Base-by-base conservation (phyloP, 495 filamentous ascomycete species). In the Penicillium goetzii region DNA sequence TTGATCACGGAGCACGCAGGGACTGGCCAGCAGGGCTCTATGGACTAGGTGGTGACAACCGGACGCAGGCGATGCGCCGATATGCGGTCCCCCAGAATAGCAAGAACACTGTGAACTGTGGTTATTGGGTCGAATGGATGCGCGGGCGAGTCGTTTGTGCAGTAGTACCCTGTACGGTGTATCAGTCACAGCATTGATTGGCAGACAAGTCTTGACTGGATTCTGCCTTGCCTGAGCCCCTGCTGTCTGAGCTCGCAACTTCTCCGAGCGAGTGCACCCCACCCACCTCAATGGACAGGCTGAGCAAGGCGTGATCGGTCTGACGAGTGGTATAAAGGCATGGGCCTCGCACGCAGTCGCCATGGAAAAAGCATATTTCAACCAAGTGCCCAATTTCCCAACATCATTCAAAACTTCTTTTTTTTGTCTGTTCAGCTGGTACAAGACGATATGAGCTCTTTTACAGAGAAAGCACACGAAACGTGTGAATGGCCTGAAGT, bases 181-280 rank as follows among this genome's bases (percentile, higher is more conserved):
- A 36, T 63, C 30, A 17, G 45, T 49, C 23, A 32, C 49, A 11
- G 55, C 58, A 25, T 50, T 45, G 45, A 63, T 63, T 53, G 19
- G 55, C 10, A 58, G 61, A 45, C 15, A 63, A 54, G 25, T 47
- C 61, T 63, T 25, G 34, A 52, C 61, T 57, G n/a, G 34, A 63
- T 58, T 14, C 53, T 21, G 58, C 50, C 61, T 14, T 53, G 17
- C 43, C 38, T 5, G 41, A 26, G 28, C 30, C 25, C 47, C 58
- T 52, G 17, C 55, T 15, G 21, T 58, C 54, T 63, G 5, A 63
- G 45, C 17, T 52, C 58, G 10, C 32, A 47, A 43, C 34, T n/a
- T 47, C 5, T 40, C 52, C 21, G 3, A 47, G 19, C 36, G 59
- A 41, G 32, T 32, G n/a, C n/a, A n/a, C n/a, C n/a, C n/a, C n/a